Percentiles rank a stretch among this genome's conserved stretches.
phyloP scores from a whole-genome alignment of 1,139 yeast species.

The Scheffersomyces cryptocercus region DNA sequence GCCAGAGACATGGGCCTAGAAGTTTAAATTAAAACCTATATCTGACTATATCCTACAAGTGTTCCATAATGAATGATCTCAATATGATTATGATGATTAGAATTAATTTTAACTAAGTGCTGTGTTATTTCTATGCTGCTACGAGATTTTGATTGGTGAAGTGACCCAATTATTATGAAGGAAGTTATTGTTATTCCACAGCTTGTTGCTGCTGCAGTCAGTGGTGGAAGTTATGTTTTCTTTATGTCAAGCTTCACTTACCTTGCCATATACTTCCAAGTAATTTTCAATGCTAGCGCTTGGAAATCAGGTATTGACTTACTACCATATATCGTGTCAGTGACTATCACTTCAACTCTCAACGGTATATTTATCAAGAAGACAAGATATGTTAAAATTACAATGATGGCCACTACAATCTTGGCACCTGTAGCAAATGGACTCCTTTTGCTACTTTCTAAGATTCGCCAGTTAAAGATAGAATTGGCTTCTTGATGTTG shows the following conservation, averaged over 20 bases:
- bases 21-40: no score
- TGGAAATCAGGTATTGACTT: constrained; percentile 58
- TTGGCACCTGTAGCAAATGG: constrained; percentile 54
- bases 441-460: constrained; percentile 37
- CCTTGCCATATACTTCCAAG: constrained; percentile 55
- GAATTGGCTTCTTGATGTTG: constrained; percentile 53
- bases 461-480: constrained; percentile 31
- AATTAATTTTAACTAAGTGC: no score
- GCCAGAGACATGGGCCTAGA: no score
- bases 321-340: constrained; percentile 52
- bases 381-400: constrained; percentile 49
- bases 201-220: constrained; percentile 35
- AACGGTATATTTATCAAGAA: constrained; percentile 47
- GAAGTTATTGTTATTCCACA: constrained; percentile 26
- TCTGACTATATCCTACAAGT: no score
- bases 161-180: constrained; percentile 27
- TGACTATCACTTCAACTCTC: constrained; percentile 44
- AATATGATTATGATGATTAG: no score
- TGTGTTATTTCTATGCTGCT: no score
- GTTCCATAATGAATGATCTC: no score
- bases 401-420: constrained; percentile 41
- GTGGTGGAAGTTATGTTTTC: constrained; percentile 39
- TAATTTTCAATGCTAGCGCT: constrained; percentile 45
- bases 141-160: no score
- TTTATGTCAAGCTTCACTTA: constrained; percentile 46